Base-by-base conservation (phyloP, 1,139 yeast genomes). In the Kodamaea suecica region DNA sequence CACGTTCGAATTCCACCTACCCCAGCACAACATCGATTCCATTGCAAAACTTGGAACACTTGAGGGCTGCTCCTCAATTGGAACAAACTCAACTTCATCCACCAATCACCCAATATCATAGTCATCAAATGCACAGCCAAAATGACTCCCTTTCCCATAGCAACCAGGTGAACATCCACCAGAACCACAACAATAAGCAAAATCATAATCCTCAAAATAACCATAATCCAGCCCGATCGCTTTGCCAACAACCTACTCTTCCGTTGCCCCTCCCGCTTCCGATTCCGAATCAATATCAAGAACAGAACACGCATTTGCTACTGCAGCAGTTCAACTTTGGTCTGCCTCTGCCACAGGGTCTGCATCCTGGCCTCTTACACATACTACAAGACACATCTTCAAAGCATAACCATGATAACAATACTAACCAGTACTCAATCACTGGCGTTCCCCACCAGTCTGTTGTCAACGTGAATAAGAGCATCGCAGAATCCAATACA, bases 401-500 rank as follows among this genome's bases (percentile, higher is more conserved):
- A n/a, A n/a, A n/a, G n/a, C n/a, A n/a, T n/a, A n/a, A n/a, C n/a
- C n/a, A n/a, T n/a, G n/a, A n/a, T n/a, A n/a, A n/a, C n/a, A n/a
- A n/a, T n/a, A n/a, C 15, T 19, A 26, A 12, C 20, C 23, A n/a
- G 8, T 12, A 30, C 17, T 23, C 17, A 13, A 33, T 25, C 33
- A 35, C 5, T 25, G 21, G 7, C 21, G 21, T 9, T 19, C 21
- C 21, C 9, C 21, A 19, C 8, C 21, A 19, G 9, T 14, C 37
- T 17, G 14, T 19, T 5, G 30, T 35, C 8, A 26, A 35, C 17
- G 27, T 20, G 26, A 41, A 39, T 30, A 43, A 36, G 28, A 39
- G 49, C 6, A 40, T 51, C 11, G 51, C 40, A 9, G 55, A 53
- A 15, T 31, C 54, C 13, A 53, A 51, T 34, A 45, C 55, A 8